Evolutionary conservation across 345 rosid genomes (phyloP), one percentile per base, ranked within the genome.

Genomic region (Schrenkiella parvula): DNA sequence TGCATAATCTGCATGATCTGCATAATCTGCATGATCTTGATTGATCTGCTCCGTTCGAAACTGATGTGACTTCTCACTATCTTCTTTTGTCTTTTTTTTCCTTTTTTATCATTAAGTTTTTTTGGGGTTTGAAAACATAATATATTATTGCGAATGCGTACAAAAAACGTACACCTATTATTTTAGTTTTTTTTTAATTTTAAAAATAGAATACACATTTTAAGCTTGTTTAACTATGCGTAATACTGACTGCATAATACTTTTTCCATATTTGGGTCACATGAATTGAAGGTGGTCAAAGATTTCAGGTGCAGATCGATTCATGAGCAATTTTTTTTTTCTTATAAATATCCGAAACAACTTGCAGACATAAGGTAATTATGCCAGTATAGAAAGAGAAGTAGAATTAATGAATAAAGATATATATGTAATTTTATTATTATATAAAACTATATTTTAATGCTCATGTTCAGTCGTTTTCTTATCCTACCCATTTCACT

Each of bases 241-340:
- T 15, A 57, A 17, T 58, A 31, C 32, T 21, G 32, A 56, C 43
- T 34, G 62, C 28, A 25, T 15, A 43, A 43, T 15, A 22, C 22
- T 39, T 67, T 48, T 17, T 39, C 18, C 8, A 14, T 37, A 15
- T 53, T 53, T 2, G 60, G 50, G 50, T 67, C 72, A 67, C 64
- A 41, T 69, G 65, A 56, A 56, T n/a, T 69, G n/a, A 32, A 69
- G 44, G 54, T 35, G 37, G 73, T 43, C 56, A 57, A 69, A 70
- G 37, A 46, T 22, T 57, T 70, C 66, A 70, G 58, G 66, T 57
- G 74, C 57, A 43, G 31, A 12, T 68, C 46, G 72, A 57, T 6
- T 26, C 50, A 15, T n/a, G 50, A 15, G 42, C 58, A 4, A 25
- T 26, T n/a, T 54, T 9, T 26, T 15, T 6, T 22, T 8, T 23